Conservation (phyloP, 805 yeast species). For the Isabelozyma rhagii region DNA sequence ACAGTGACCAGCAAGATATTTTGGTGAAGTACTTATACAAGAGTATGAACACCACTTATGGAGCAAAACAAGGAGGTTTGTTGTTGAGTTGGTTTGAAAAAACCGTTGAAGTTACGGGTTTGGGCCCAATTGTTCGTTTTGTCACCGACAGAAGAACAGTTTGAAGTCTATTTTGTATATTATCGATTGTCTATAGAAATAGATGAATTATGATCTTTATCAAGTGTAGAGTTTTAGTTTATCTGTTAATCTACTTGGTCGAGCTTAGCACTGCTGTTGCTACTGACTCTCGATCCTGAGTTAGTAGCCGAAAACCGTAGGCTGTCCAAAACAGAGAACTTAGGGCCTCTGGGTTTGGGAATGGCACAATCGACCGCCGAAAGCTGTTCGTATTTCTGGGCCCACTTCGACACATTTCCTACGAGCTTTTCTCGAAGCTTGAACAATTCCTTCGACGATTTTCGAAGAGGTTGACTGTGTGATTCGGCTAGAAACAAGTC, state of each 20-base stretch:
- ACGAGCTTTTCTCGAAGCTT: background rate
- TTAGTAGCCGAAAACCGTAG: background rate
- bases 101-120: conserved; percentile 77
- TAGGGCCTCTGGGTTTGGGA: background rate
- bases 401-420: background rate
- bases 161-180: background rate
- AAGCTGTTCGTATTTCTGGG: background rate
- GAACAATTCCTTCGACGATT: background rate
- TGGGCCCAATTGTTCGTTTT: conserved; percentile 84
- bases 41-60: conserved; percentile 74
- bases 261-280: background rate
- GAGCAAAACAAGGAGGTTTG: conserved; percentile 83
- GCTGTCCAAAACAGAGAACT: background rate
- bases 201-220: background rate
- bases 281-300: background rate
- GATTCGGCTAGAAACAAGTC: too few species aligned
- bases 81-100: conserved; percentile 91
- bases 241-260: background rate
- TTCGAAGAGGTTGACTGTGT: background rate
- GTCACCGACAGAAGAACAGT: conserved; percentile 83
- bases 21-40: conserved; percentile 82
- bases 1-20: conserved; percentile 65
- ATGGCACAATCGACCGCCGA: background rate
- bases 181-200: background rate
- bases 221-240: too few species aligned